Evolutionary conservation across 2,329 filamentous ascomycete genomes (phyloP).

Genomic region (Aspergillus neoniger): DNA sequence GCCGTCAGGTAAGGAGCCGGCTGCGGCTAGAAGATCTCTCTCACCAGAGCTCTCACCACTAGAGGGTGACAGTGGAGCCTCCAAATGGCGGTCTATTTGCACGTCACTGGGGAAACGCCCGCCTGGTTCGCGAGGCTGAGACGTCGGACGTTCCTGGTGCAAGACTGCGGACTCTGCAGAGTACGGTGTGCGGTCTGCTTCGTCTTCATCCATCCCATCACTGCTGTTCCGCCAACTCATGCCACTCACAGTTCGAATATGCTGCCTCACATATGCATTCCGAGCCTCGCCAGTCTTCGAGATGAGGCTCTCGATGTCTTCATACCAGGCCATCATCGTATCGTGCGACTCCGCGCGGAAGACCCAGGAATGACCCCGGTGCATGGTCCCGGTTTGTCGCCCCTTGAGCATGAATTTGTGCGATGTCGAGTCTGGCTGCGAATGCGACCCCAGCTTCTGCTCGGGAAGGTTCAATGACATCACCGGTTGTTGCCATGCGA

Average conservation of each 20-base stretch:
- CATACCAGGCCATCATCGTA: constrained; percentile 96
- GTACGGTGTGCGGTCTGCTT: constrained; percentile 66
- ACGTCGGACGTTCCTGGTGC: constrained; percentile 40
- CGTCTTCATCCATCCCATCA: constrained; percentile 73
- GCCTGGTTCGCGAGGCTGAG: constrained; percentile 72
- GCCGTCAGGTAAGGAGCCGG: constrained; percentile 57
- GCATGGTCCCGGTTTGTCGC: constrained; percentile 87
- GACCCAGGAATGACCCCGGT: constrained; percentile 73
- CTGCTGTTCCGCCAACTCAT: constrained; percentile 66
- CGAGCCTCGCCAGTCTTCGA: constrained; percentile 87
- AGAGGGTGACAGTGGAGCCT: constrained; percentile 75
- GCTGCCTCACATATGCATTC: constrained; percentile 79
- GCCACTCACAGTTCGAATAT: constrained; percentile 75
- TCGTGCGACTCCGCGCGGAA: constrained; percentile 73
- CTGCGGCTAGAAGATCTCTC: constrained; percentile 61
- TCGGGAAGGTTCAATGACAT: constrained; percentile 96
- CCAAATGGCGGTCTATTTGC: constrained; percentile 81
- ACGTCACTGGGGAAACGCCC: constrained; percentile 96
- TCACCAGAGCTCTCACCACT: constrained; percentile 77
- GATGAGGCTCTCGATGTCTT: constrained; percentile 86
- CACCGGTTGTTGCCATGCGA: constrained; percentile 75
- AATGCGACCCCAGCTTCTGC: constrained; percentile 93
- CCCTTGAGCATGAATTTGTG: constrained; percentile 99
- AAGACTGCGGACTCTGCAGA: constrained; percentile 56
- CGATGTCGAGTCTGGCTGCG: constrained; percentile 75